phyloP scores from a whole-genome alignment of 345 rosid species.

The Rubroshorea leprosula region DNA sequence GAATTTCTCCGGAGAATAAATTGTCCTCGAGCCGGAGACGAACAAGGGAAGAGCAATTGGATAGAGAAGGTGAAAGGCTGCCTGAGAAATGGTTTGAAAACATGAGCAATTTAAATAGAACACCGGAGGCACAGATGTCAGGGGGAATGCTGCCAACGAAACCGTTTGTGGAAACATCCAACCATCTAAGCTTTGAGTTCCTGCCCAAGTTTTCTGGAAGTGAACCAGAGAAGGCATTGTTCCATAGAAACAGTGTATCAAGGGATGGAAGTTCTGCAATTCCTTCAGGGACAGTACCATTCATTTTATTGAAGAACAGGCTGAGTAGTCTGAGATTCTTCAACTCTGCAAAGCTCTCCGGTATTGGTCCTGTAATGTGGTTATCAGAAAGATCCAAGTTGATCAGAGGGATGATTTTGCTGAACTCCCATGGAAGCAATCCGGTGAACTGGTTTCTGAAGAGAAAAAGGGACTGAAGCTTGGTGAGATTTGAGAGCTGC shows the following conservation, averaged over 20 bases:
- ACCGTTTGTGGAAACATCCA: conserved; percentile 82
- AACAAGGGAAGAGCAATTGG: conserved; percentile 72
- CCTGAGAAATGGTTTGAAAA: conserved; percentile 75
- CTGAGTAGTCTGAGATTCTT: conserved; percentile 69
- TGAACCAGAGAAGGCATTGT: conserved; percentile 69
- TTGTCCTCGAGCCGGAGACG: conserved; percentile 87
- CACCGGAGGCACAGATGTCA: conserved; percentile 70
- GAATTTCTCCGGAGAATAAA: conserved; percentile 71
- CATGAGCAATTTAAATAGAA: conserved; percentile 59
- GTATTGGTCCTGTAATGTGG: conserved; percentile 64
- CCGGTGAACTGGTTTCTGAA: conserved; percentile 73
- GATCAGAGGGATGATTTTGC: conserved; percentile 44
- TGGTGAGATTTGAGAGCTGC: conserved; percentile 67
- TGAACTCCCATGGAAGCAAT: conserved; percentile 60
- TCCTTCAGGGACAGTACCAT: conserved; percentile 66
- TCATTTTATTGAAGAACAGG: conserved; percentile 84
- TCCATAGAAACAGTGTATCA: conserved; percentile 83
- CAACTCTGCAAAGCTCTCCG: conserved; percentile 62
- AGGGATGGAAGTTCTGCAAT: conserved; percentile 73
- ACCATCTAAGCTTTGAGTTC: conserved; percentile 73
- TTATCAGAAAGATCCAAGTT: conserved; percentile 89
- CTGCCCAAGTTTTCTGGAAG: conserved; percentile 74
- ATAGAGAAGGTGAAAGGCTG: conserved; percentile 55
- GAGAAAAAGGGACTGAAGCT: conserved; percentile 77
- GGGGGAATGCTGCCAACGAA: conserved; percentile 72